phyloP scores from a whole-genome alignment of 1,284 basidiomycete genomes.

The Malassezia psittaci region DNA sequence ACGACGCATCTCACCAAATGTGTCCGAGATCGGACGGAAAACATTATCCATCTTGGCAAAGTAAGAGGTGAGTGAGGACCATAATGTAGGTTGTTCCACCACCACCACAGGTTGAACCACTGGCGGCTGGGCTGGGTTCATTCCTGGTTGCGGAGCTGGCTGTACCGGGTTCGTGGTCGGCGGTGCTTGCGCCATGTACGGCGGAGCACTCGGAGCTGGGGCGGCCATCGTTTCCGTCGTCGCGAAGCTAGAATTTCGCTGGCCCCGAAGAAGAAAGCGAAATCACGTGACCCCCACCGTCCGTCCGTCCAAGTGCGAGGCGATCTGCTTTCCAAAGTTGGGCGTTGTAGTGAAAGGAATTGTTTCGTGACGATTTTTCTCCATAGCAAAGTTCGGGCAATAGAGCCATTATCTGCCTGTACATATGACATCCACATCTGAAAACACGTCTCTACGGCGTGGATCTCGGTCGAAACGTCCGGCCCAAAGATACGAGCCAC shows the following conservation, averaged over 20 bases:
- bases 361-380: no score
- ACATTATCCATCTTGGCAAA: conserved; percentile 26
- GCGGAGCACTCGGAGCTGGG: not conserved
- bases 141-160: not conserved
- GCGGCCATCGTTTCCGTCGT: conserved; percentile 7
- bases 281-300: conserved; percentile 10
- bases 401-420: not conserved
- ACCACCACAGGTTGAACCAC: conserved; percentile 3
- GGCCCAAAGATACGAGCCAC: conserved; percentile 1
- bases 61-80: conserved; percentile 12
- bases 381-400: not conserved
- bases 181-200: not conserved
- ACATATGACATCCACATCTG: not conserved
- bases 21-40: conserved; percentile 26
- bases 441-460: conserved; percentile 7
- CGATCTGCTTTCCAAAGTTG: not conserved
- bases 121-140: not conserved
- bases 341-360: not conserved
- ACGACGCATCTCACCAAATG: conserved; percentile 22
- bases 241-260: not conserved
- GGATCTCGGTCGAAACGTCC: conserved; percentile 14
- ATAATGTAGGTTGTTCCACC: conserved; percentile 1
- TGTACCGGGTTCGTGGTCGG: not conserved
- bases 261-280: conserved; percentile 7
- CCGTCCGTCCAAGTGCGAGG: not conserved